phyloP scores from a whole-genome alignment of 2,329 filamentous ascomycete genomes.

The Lecanoromycetidae sp. region DNA sequence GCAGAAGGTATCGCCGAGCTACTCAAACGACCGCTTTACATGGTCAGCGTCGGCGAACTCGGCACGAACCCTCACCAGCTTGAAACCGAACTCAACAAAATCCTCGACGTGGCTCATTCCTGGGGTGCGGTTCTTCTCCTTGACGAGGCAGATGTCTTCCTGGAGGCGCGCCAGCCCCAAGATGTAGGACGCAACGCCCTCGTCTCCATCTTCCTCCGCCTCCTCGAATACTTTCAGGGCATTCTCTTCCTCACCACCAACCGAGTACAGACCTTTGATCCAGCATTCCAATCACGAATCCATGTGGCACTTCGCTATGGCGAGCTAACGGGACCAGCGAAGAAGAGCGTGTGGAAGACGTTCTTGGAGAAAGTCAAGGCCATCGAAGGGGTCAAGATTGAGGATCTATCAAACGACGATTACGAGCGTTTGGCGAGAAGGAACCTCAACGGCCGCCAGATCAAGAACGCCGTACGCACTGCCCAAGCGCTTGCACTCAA shows the following conservation, averaged over 20 bases:
- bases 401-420: conserved; percentile 55
- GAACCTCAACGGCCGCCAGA: conserved; percentile 61
- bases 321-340: conserved; percentile 57
- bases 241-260: conserved; percentile 87
- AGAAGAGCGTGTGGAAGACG: conserved; percentile 69
- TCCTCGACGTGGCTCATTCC: conserved; percentile 71
- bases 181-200: conserved; percentile 77
- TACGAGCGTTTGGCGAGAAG: conserved; percentile 54
- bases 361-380: conserved; percentile 63
- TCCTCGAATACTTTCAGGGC: conserved; percentile 85
- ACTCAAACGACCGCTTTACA: conserved; percentile 69
- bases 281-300: conserved; percentile 79
- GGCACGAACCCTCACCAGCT: conserved; percentile 64
- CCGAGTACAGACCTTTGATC: conserved; percentile 74
- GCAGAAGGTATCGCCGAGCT: conserved; percentile 78
- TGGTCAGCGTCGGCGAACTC: conserved; percentile 69
- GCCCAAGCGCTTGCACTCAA: conserved; percentile 69
- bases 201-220: conserved; percentile 73
- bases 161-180: conserved; percentile 70
- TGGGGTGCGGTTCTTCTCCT: conserved; percentile 79
- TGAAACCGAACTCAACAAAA: conserved; percentile 67
- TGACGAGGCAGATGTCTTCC: conserved; percentile 74
- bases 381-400: conserved; percentile 45
- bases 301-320: conserved; percentile 76
- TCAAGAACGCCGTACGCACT: conserved; percentile 78